phyloP scores from a whole-genome alignment of 1,139 yeast genomes.

The Geotrichum macrosporum region DNA sequence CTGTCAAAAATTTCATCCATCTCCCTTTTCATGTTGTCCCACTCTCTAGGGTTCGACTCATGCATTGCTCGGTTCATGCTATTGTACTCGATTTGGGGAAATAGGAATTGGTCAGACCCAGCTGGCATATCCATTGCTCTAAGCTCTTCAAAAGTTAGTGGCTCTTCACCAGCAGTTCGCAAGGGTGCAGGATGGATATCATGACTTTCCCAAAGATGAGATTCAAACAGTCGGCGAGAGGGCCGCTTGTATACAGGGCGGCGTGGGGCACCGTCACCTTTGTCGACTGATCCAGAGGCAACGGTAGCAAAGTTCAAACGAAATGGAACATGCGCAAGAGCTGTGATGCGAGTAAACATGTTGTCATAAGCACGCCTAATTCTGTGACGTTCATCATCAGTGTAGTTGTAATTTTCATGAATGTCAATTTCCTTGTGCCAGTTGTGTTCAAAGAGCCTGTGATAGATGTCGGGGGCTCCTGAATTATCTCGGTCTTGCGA shows the following conservation, averaged over 20 bases:
- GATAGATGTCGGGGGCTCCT: slow-evolving; percentile 17
- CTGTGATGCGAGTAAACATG: slow-evolving; percentile 7
- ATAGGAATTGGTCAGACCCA: background rate
- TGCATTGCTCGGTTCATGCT: background rate
- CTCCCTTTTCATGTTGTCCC: background rate
- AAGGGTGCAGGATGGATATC: slow-evolving; percentile 16
- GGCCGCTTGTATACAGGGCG: slow-evolving; percentile 14
- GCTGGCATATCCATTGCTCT: background rate
- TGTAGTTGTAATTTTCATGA: slow-evolving; percentile 22
- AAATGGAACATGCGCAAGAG: slow-evolving; percentile 5
- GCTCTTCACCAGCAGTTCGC: slow-evolving; percentile 5
- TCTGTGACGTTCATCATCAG: slow-evolving; percentile 13
- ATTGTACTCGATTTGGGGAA: slow-evolving; percentile 2
- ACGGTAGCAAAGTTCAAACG: slow-evolving; percentile 11
- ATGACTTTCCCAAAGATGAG: slow-evolving; percentile 12
- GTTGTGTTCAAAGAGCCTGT: slow-evolving; percentile 1
- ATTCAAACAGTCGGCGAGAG: slow-evolving; percentile 14
- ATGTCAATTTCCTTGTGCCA: slow-evolving; percentile 24
- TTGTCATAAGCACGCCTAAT: slow-evolving; percentile 8
- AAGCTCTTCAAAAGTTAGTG: slow-evolving; percentile 1
- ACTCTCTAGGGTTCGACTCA: background rate
- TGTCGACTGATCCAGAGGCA: slow-evolving; percentile 11
- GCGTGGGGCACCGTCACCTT: slow-evolving; percentile 21
- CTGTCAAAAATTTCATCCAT: slow-evolving; percentile 1
- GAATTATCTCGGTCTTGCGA: slow-evolving; percentile 18